Base-by-base conservation (phyloP, 2,329 filamentous ascomycete species). In the Botrytis hyacinthi region DNA sequence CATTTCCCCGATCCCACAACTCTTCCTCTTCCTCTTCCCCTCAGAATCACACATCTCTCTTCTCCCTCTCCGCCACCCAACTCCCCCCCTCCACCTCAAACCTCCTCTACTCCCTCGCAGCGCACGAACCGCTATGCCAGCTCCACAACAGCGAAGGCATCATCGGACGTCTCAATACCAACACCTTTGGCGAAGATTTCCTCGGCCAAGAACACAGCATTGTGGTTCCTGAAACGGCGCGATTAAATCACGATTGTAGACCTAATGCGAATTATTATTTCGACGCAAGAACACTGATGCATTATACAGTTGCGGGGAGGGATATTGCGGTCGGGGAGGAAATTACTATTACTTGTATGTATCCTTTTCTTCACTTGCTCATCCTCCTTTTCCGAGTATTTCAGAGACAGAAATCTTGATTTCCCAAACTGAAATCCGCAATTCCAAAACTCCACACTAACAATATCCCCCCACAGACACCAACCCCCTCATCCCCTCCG, bases 181-280 rank as follows among this genome's bases (percentile, higher is more conserved):
- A 78, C 61, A 75, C 75, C 12, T 77, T 78, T 61, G 74, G 70
- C 3, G 75, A 75, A 29, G 62, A 73, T 12, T 77, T 78, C 59
- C 62, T 59, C 18, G 70, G 40, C 8, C 16, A 72, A 51, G 71
- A 73, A 26, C 74, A 76, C 46, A 71, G 61, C 3, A 66, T 77
- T 20, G 42, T 76, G 0, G 60, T 74, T 16, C 76, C 73, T 1
- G 74, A 77, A 60, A 76, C 73, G 9, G 75, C 75, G 40, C 72
- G 83, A 6, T 75, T 84, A 70, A 84, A 84, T 75, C 83, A 84
- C 73, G 82, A 82, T 69, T 84, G 83, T 71, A 77, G 79, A 14
- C 82, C 82, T 10, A 83, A 83, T 60, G 73, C 80, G 77, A 65
- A 80, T 79, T 37, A 35, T 67, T 48, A 16, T 26, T 48, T 59